Evolutionary conservation across 768 basidiomycete genomes (phyloP), one percentile per base, ranked within the genome.

Genomic region (Mycena rosella): DNA sequence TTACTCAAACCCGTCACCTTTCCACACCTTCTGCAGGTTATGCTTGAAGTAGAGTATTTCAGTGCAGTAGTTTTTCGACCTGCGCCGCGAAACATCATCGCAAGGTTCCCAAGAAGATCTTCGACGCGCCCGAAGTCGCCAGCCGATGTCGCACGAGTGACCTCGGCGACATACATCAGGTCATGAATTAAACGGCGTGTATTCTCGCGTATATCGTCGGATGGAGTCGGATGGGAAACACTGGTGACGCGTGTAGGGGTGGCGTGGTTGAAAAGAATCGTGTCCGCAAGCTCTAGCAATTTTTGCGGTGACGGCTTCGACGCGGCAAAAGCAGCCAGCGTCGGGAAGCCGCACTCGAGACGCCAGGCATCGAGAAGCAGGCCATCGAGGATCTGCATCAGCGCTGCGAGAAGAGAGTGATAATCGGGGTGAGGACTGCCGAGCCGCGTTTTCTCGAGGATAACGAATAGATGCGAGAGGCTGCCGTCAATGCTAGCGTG

Each of bases 81-180:
- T 0, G 74, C 74, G 6, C 78, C 79, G 3, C 76, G 71, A 44
- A 81, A 81, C 2, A 79, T 73, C 34, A 71, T 73, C 0, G 76
- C 76, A n/a, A 80, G 53, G 8, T 68, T 45, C 0, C 75, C 73
- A 0, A 78, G 56, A 7, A 78, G 67, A 38, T 78, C 78, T 61
- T 83, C 78, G 0, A 83, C 53, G 0, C 73, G 68, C 0, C 80
- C 79, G 36, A 78, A 76, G 53, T 84, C 80, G 0, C 81, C 80
- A 6, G 65, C 60, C 0, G 74, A 47, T 0, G 76, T 74, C 0
- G 81, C n/a, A n/a, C n/a, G n/a, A n/a, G n/a, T n/a, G n/a, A n/a
- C n/a, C n/a, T n/a, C n/a, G n/a, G n/a, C n/a, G 78, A 82, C 70
- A 48, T 78, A 72, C 0, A 82, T 67, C 0, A 84, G 64, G 49